Base-by-base conservation (phyloP, 495 filamentous ascomycete genomes). In the Xanthoparmelia taractica region DNA sequence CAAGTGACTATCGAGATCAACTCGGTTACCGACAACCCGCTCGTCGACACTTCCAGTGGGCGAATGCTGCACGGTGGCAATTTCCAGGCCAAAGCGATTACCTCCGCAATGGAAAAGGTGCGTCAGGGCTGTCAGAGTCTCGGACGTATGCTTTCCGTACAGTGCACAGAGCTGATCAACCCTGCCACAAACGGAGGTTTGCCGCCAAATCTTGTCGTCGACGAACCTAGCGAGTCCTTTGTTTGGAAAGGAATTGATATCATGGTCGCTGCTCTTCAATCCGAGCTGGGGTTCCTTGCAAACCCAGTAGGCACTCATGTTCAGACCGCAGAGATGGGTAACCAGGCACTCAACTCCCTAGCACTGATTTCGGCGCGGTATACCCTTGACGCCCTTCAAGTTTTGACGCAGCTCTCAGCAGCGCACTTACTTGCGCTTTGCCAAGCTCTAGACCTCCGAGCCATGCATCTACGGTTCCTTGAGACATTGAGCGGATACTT, bases 1-100 rank as follows among this genome's bases (percentile, higher is more conserved):
- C 85, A 88, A 54, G 68, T 88, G 10, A 63, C 67, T 1, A 73
- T 70, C 6, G 85, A 88, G 64, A 72, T 82, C 54, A 87, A 87
- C 68, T 86, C 84, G 1, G 79, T 80, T 0, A 81, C 81, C 1
- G 85, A 87, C 64, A 87, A 87, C 68, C 85, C 85, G 1, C 71
- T 88, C 8, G 67, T 87, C 29, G 79, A 87, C 29, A 15, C 34
- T n/a, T n/a, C n/a, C n/a, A n/a, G n/a, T n/a, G n/a, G n/a, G n/a
- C n/a, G n/a, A n/a, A n/a, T 85, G 20, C 74, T 82, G 62, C 78
- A 80, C 56, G 84, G 84, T 15, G 81, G 79, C 33, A 88, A 88
- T 70, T 88, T 88, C 73, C 85, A 87, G 63, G 85, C 84, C 0
- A 70, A 68, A 4, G 71, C 78, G 7, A 65, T 87, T 25, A 85